Evolutionary conservation across 768 basidiomycete genomes (phyloP), one percentile per base, ranked within the genome.

Genomic region (Auricularia cornea): DNA sequence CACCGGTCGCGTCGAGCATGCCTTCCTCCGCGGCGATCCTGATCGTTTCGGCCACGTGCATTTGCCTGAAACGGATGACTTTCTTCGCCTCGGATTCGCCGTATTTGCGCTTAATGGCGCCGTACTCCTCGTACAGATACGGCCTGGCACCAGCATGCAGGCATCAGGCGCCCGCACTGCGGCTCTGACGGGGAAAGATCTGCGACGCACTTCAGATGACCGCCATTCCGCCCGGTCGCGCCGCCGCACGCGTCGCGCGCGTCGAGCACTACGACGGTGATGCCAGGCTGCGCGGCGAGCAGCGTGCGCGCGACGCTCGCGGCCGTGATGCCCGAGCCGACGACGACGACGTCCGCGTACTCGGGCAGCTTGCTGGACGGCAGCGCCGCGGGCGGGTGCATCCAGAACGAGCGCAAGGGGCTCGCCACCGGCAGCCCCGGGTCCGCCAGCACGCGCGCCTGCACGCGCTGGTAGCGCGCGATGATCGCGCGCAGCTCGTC

Each of bases 301-400:
- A 87, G 64, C 10, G 80, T 79, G 65, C 83, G 80, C 3, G 82
- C 84, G 54, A 89, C 71, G 1, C 84, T 78, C 0, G 86, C 78
- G 3, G 89, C 88, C 0, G 89, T 86, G 63, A 92, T 88, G 0
- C 90, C 90, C n/a, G 86, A 87, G 2, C 90, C 90, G 61, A 92
- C 81, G 60, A 92, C 77, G 29, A 90, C 83, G 2, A 91, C 73
- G 66, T 92, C 90, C 4, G 82, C 86, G 59, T 85, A 74, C 0
- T 69, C 65, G 5, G 83, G 84, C 6, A 78, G 67, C n/a, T 54
- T 64, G 1, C 69, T 69, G 38, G 65, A 12, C 4, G 31, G 35
- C n/a, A 38, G n/a, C 31, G 6, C 12, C 31, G 32, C 35, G 31
- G 20, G 74, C 2, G 87, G 86, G 10, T 78, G 68, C 8, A 80